Percentiles rank a stretch among this genome's conserved stretches.
phyloP scores from a whole-genome alignment of 257 asterid genomes.

The Salvia rosmarinus region DNA sequence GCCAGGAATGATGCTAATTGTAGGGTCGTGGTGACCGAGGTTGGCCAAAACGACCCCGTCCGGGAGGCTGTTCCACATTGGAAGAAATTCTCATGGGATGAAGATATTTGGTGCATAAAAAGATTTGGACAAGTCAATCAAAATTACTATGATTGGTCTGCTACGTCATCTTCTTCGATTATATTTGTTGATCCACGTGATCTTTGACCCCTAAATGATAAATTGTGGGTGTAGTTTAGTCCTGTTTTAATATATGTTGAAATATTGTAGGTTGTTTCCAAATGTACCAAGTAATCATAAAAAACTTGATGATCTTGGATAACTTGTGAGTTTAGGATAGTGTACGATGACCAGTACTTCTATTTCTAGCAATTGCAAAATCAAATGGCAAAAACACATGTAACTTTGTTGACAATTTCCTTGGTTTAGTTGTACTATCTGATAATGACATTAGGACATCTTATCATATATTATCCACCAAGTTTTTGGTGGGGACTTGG shows the following conservation, averaged over 20 bases:
- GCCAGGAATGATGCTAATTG: slow-evolving; percentile 53
- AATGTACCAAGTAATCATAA: slow-evolving; percentile 1
- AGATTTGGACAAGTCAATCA: slow-evolving; percentile 38
- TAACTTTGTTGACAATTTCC: slow-evolving; percentile 1
- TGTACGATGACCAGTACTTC: background rate
- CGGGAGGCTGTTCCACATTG: slow-evolving; percentile 71
- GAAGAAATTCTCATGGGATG: slow-evolving; percentile 84
- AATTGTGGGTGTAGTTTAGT: too few species aligned
- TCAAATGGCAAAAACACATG: slow-evolving; percentile 26
- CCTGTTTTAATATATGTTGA: background rate
- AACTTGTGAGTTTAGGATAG: background rate
- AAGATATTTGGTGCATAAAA: slow-evolving; percentile 86
- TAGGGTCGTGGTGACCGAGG: slow-evolving; percentile 71
- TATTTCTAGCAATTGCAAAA: slow-evolving; percentile 10
- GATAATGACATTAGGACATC: slow-evolving; percentile 4
- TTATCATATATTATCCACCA: slow-evolving; percentile 14
- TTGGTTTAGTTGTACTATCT: slow-evolving; percentile 17
- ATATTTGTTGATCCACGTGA: slow-evolving; percentile 92
- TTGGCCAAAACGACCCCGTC: slow-evolving; percentile 63
- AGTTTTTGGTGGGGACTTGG: background rate
- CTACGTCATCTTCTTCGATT: slow-evolving; percentile 37
- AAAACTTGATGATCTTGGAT: background rate
- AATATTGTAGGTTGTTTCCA: background rate
- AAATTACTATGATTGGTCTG: slow-evolving; percentile 52
- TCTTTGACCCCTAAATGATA: too few species aligned